Evolutionary conservation across 2,329 filamentous ascomycete species (phyloP).

Genomic region (Diaporthe amygdali): DNA sequence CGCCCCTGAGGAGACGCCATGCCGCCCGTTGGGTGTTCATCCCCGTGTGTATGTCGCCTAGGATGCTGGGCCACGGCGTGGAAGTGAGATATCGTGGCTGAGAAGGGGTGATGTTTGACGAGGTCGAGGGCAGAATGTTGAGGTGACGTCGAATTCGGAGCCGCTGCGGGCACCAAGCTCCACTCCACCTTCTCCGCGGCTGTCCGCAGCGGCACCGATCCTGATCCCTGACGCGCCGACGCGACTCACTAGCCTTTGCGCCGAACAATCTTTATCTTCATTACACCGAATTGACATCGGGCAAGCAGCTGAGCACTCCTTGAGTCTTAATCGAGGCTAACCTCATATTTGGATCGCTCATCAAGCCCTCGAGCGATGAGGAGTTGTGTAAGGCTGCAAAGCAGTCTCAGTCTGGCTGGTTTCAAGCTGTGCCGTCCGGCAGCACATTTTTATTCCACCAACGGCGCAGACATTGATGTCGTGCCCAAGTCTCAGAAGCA

Average conservation of each 20-base stretch:
- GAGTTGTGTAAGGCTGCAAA: neutral
- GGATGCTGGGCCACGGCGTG: neutral
- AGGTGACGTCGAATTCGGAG: constrained; percentile 23
- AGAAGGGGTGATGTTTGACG: neutral
- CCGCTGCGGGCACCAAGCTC: neutral
- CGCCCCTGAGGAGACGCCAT: constrained; percentile 40
- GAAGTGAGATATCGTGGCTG: neutral
- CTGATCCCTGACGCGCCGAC: neutral
- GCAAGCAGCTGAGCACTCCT: neutral
- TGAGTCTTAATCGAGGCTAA: neutral
- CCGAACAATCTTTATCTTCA: neutral
- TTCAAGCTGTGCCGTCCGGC: neutral
- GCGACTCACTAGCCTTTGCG: neutral
- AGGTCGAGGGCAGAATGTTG: neutral
- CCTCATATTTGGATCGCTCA: neutral
- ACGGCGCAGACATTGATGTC: neutral
- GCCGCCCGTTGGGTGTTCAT: constrained; percentile 44
- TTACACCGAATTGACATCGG: neutral
- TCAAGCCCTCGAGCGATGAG: neutral
- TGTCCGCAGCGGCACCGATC: neutral
- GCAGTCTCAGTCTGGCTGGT: neutral
- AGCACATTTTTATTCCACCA: constrained; percentile 17
- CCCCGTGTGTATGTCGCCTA: neutral
- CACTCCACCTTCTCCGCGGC: neutral
- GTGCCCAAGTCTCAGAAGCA: neutral